Percentiles rank a stretch among this genome's conserved stretches.
These are phyloP conservation scores for Hypoxylon sp. DNA, from an alignment of 2,329 filamentous ascomycete species.

Conservation along the genomic window DNA sequence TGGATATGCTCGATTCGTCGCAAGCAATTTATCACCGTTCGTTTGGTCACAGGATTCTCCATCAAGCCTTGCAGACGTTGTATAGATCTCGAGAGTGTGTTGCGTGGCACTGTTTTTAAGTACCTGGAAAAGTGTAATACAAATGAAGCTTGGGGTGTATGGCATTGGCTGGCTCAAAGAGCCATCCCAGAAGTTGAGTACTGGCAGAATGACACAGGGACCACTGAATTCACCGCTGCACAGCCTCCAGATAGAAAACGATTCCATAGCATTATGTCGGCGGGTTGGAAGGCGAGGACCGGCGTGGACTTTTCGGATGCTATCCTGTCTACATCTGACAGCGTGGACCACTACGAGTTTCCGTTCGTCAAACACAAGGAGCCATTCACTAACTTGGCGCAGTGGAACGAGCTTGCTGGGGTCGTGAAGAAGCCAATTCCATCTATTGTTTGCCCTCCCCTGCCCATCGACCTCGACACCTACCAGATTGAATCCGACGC, in stretches of 20 bases:
- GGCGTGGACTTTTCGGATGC: slow-evolving; percentile 40
- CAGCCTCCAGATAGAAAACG: slow-evolving; percentile 8
- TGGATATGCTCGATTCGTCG: slow-evolving; percentile 21
- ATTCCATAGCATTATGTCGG: slow-evolving; percentile 41
- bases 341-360: not conserved
- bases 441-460: not conserved
- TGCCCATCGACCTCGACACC: not conserved
- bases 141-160: slow-evolving; percentile 43
- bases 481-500: not conserved
- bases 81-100: slow-evolving; percentile 36
- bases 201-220: slow-evolving; percentile 37
- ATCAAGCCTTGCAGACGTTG: slow-evolving; percentile 44
- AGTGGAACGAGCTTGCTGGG: slow-evolving; percentile 37
- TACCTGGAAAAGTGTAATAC: slow-evolving; percentile 22
- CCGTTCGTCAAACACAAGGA: slow-evolving; percentile 22
- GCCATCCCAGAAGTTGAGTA: slow-evolving; percentile 34
- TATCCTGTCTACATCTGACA: slow-evolving; percentile 15
- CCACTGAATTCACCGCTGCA: slow-evolving; percentile 28
- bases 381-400: slow-evolving; percentile 24
- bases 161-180: slow-evolving; percentile 43
- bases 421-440: not conserved
- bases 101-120: slow-evolving; percentile 34
- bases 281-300: slow-evolving; percentile 40
- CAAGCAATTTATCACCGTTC: slow-evolving; percentile 15
- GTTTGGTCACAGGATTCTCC: slow-evolving; percentile 43